Evolutionary conservation across 2,329 filamentous ascomycete species (phyloP), one percentile per base, ranked within the genome.

Genomic region (Rhinocladiella mackenziei): DNA sequence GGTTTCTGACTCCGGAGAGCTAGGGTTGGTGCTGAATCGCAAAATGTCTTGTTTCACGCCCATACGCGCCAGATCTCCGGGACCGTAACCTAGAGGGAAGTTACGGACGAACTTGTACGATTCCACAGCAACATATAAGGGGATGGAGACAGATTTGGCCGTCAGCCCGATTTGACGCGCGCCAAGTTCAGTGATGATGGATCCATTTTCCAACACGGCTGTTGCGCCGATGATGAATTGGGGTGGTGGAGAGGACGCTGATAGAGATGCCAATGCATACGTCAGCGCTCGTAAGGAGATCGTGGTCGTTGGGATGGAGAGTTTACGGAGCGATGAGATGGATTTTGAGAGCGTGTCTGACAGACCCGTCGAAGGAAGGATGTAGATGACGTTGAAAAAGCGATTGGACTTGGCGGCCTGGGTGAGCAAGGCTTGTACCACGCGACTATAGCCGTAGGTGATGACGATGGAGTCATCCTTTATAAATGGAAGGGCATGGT

Each of bases 91-190:
- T 15, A 92, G 70, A 1, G 91, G 87, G 58, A 89, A 92, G 43
- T 92, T 76, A 58, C 89, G 78, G 33, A 94, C 88, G 62, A 98
- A 96, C 69, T 98, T 98, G 73, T 98, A 92, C 58, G 86, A 94
- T 71, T 98, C 92, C 1, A 85, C 85, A 4, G 92, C 89, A 13
- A 95, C 89, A 60, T 94, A 95, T 57, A 97, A 87, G 0, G 85
- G 85, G 51, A 86, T 82, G 28, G 82, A 79, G 50, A 77, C 76
- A 10, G 77, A 77, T 58, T 83, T 82, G 4, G 89, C 89, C 39
- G 96, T 71, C 56, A 88, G 72, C 2, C 87, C 89, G 56, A 97
- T 83, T 69, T 95, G 89, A 57, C 86, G 91, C 3, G 80, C 83
- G 18, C 91, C 91, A 68, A 97, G 78, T 36, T 89, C 75, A 17